These are phyloP conservation scores for Sapria himalayana DNA, from an alignment of 345 rosid genomes.

Conservation along the genomic window DNA sequence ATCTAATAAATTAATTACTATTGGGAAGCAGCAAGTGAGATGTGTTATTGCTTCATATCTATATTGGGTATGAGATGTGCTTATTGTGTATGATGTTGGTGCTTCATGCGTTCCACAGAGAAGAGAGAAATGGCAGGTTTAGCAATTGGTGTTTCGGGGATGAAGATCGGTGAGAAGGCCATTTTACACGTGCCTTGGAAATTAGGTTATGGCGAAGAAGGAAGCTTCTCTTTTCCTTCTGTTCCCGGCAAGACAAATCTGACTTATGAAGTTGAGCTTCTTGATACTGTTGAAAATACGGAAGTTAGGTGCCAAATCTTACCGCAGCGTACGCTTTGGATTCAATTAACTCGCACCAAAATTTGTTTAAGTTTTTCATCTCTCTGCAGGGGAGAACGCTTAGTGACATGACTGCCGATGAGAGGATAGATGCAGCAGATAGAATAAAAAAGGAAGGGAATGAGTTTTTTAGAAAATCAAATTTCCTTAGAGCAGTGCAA, in stretches of 20 bases:
- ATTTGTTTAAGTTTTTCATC: slow-evolving; percentile 7
- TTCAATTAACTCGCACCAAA: not conserved
- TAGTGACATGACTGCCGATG: slow-evolving; percentile 95
- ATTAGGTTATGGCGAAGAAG: slow-evolving; percentile 83
- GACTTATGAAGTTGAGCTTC: slow-evolving; percentile 72
- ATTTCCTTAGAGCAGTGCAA: slow-evolving; percentile 88
- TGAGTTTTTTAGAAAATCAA: slow-evolving; percentile 49
- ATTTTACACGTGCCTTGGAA: slow-evolving; percentile 74
- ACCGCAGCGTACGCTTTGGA: not conserved
- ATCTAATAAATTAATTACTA: not conserved
- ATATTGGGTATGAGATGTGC: not conserved
- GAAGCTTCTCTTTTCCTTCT: slow-evolving; percentile 87
- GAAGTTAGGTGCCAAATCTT: slow-evolving; percentile 34
- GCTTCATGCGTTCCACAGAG: slow-evolving; percentile 25
- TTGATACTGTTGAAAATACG: slow-evolving; percentile 89
- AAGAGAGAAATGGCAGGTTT: slow-evolving; percentile 81
- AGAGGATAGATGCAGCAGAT: slow-evolving; percentile 83
- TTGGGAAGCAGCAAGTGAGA: not conserved
- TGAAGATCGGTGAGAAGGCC: slow-evolving; percentile 85
- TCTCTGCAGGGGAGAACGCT: slow-evolving; percentile 97
- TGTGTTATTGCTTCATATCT: not conserved
- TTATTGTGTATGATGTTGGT: slow-evolving; percentile 1
- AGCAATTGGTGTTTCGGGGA: slow-evolving; percentile 64
- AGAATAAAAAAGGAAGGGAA: slow-evolving; percentile 91
- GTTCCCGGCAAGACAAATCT: slow-evolving; percentile 87